Evolutionary conservation across 768 basidiomycete genomes (phyloP).

Genomic region (Lepiota venenata): DNA sequence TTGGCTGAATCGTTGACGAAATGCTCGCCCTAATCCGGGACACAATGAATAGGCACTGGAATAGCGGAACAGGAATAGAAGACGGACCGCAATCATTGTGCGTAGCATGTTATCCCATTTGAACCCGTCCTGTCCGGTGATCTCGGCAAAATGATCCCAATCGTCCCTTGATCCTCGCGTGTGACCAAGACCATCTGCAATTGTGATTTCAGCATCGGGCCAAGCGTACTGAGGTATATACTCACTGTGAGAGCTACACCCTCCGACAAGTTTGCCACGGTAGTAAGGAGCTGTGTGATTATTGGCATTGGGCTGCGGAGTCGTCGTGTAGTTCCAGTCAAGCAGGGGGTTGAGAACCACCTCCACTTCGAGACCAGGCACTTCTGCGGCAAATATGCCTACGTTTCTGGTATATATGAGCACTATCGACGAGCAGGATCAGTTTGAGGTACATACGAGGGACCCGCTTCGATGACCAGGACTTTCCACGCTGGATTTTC

Average conservation of each 20-base stretch:
- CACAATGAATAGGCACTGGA: no score
- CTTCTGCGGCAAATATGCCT: constrained; percentile 1
- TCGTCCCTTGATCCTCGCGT: constrained; percentile 31
- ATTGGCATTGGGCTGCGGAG: constrained; percentile 9
- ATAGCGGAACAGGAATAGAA: no score
- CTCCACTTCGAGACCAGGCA: no score
- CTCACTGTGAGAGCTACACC: constrained; percentile 14
- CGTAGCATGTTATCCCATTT: constrained; percentile 26
- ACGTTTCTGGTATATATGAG: background rate
- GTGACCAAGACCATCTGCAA: constrained; percentile 27
- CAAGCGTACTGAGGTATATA: no score
- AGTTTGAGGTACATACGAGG: background rate
- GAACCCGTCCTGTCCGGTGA: constrained; percentile 28
- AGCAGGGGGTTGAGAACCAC: no score
- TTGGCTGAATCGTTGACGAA: constrained; percentile 14
- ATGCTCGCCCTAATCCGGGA: background rate
- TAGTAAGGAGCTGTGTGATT: background rate
- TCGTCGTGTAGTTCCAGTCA: constrained; percentile 17
- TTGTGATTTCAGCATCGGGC: no score
- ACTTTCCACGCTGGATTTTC: constrained; percentile 11
- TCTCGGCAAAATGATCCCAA: constrained; percentile 26
- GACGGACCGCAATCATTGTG: no score
- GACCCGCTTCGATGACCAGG: constrained; percentile 15
- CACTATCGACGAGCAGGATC: background rate
- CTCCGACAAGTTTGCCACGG: constrained; percentile 10